Evolutionary conservation across 192 early-diverging fungal genomes (phyloP), one percentile per base, ranked within the genome.

Genomic region (Kickxella alabastrina): DNA sequence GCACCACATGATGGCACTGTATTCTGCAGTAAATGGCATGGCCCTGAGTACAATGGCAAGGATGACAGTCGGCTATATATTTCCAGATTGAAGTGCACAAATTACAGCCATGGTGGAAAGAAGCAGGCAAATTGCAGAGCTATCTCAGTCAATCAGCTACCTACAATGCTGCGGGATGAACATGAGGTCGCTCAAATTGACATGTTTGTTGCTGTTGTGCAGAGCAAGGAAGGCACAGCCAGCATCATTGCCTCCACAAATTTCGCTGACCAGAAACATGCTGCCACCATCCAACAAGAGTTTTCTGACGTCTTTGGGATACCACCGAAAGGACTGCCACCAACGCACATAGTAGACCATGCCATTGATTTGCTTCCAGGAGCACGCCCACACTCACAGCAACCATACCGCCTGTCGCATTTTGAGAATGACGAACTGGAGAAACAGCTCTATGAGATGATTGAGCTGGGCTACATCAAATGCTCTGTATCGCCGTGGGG

Each of bases 401-500:
- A 37, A 12, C 35, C 35, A 18, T 64, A 64, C 36, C 31, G 53
- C 3, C 36, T 64, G 19, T 47, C 43, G 1, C 24, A 49, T 10
- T 2, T 9, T 13, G 52, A 67, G 22, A 10, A 44, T 2, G 43
- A 23, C 0, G 65, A 59, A 34, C 44, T 67, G 0, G 18, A 48
- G 10, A 22, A 12, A 12, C 57, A 59, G 13, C 8, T 67, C 1
- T 6, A 17, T 0, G 52, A 53, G 2, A 28, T 53, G 1, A 31
- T 47, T 9, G 48, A 57, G 0, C 15, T 25, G 13, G 52, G 59
- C 4, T 69, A 44, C 15, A 69, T 69, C 10, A n/a, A 42, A 4
- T 49, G 25, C 3, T 60, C 59, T 0, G 27, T n/a, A 0, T 57
- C 68, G 0, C 75, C 75, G 0, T 70, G 43, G 51, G 71, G 59